A percentile compares a stretch with the other conserved stretches of the same genome.
These are phyloP conservation scores for Daedaleopsis sinensis DNA, from an alignment of 768 basidiomycete species.

Conservation along the genomic window DNA sequence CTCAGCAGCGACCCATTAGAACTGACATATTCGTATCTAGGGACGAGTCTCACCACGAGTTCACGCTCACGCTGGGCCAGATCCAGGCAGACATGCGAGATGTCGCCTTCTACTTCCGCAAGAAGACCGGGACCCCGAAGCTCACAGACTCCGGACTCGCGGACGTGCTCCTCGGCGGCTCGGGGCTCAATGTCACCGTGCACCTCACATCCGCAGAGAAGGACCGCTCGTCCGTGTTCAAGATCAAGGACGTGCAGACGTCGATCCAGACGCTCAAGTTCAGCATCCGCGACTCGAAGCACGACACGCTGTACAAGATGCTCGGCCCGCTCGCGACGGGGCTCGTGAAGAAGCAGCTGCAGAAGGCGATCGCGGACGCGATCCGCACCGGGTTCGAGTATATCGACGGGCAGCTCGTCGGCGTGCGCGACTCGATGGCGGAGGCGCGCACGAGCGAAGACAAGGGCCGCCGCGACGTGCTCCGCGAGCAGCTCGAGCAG, in stretches of 20 bases:
- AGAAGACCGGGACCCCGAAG: constrained; percentile 83
- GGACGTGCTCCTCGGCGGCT: constrained; percentile 83
- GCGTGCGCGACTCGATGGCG: constrained; percentile 76
- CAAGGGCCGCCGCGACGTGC: constrained; percentile 30
- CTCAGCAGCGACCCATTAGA: neutral
- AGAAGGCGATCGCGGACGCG: constrained; percentile 61
- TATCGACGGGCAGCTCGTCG: constrained; percentile 87
- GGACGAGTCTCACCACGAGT: constrained; percentile 70
- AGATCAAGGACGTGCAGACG: constrained; percentile 68
- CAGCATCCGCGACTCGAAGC: constrained; percentile 87
- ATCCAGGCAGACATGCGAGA: constrained; percentile 95
- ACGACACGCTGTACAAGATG: constrained; percentile 87
- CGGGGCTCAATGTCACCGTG: constrained; percentile 73
- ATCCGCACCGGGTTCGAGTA: constrained; percentile 84
- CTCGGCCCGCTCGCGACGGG: constrained; percentile 76
- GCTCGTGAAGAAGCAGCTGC: constrained; percentile 79
- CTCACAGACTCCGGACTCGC: constrained; percentile 82
- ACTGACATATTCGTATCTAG: constrained; percentile 14
- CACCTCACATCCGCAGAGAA: constrained; percentile 59
- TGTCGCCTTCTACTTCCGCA: constrained; percentile 89
- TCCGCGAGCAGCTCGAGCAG: constrained; percentile 49
- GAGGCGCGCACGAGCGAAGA: constrained; percentile 54
- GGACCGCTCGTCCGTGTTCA: constrained; percentile 72
- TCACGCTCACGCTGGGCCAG: constrained; percentile 78
- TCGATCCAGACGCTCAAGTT: constrained; percentile 90